Evolutionary conservation across 768 basidiomycete genomes (phyloP).

Genomic region (Kwoniella sp.): DNA sequence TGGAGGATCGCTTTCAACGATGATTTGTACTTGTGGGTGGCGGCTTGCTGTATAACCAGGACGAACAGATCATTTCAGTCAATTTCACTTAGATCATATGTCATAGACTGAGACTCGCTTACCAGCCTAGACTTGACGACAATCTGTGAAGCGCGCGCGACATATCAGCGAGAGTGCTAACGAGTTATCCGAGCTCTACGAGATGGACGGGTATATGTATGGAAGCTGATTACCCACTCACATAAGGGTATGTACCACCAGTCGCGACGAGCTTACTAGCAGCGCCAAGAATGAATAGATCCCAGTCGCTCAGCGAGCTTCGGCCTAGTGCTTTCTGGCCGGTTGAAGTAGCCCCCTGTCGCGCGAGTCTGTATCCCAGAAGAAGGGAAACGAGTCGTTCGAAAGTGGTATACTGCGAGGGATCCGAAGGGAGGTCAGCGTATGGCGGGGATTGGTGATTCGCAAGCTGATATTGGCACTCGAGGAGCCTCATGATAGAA

Average conservation of each 20-base stretch:
- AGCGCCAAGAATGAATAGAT: conserved; percentile 94
- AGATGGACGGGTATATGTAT: neutral
- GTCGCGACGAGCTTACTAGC: conserved; percentile 76
- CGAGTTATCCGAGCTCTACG: neutral
- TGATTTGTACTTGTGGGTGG: conserved; percentile 72
- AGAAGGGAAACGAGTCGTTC: conserved; percentile 90
- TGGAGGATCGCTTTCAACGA: conserved; percentile 73
- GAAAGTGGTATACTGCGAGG: conserved; percentile 83
- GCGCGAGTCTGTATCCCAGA: conserved; percentile 64
- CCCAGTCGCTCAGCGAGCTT: conserved; percentile 72
- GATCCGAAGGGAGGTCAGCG: no score
- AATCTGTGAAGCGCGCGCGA: conserved; percentile 41
- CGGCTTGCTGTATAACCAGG: conserved; percentile 59
- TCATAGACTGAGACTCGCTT: no score
- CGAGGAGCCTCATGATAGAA: no score
- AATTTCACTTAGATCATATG: no score
- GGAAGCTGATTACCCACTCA: conserved; percentile 52
- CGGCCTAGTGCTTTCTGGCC: conserved; percentile 55
- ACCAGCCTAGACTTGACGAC: conserved; percentile 57
- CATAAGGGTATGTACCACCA: conserved; percentile 73
- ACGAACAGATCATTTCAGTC: neutral
- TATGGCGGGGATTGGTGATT: neutral
- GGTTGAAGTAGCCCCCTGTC: conserved; percentile 61
- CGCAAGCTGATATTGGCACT: no score
- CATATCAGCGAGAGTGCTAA: neutral